Base-by-base conservation (phyloP, 1,284 basidiomycete genomes). In the Hymenochaete sp. region DNA sequence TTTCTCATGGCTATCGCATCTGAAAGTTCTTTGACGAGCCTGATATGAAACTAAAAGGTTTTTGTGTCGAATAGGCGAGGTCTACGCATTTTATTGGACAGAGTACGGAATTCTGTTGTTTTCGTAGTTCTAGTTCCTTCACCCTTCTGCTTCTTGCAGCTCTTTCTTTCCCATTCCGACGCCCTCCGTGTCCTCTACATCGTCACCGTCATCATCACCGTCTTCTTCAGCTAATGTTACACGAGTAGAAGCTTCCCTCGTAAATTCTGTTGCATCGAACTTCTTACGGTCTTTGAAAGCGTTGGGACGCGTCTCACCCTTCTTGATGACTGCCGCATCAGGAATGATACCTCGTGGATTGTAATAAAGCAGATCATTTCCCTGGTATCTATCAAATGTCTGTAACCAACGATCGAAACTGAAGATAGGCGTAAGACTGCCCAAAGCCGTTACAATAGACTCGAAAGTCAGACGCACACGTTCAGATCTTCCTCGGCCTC, bases 321-420 rank as follows among this genome's bases (percentile, higher is more conserved):
- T 77, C 57, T 72, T 76, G 56, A 82, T 68, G 35, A 87, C 70
- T 3, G 83, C 78, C 11, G 65, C 68, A 1, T 73, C 62, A 0
- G 87, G 87, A 33, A 93, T 78, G 37, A 70, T 70, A 2, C 85
- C 89, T 56, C 75, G 72, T 0, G 75, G 67, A 55, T 86, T 90
- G 44, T 86, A 65, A 55, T 81, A 87, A 21, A 73, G 62, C 38
- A 87, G 62, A 58, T 88, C 83, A 48, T 71, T 69, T 4, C 86
- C 86, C 4, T 69, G 64, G 55, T 89, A 89, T 5, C 67, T 56
- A 56, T 89, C 85, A 22, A 86, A 67, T 16, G 71, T 68, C 27
- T 75, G 74, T 38, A 87, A 66, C 85, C 85, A 89, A 10, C 74
- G 72, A 55, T 87, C 80, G 57, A 87, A 89, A 52, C 84, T 88